Evolutionary conservation across 2,329 filamentous ascomycete species (phyloP).

Genomic region (Monilinia vaccinii-corymbosi): DNA sequence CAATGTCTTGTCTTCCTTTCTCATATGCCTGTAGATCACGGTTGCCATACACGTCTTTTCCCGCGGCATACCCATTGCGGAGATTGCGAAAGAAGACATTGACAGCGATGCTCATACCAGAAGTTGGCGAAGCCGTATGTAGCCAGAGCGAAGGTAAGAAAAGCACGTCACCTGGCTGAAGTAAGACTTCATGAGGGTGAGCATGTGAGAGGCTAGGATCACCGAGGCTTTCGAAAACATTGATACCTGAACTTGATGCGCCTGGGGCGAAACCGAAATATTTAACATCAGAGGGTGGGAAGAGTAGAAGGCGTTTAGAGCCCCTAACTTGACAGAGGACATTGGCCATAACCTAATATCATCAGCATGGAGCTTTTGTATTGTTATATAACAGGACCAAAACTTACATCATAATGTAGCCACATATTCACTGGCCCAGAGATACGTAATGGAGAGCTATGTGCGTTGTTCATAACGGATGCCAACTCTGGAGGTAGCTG

Average conservation of each 20-base stretch:
- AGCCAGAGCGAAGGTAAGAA: constrained; percentile 80
- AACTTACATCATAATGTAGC: constrained; percentile 73
- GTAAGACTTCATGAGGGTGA: constrained; percentile 55
- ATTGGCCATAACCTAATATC: constrained; percentile 68
- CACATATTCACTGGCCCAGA: constrained; percentile 78
- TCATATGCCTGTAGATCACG: constrained; percentile 78
- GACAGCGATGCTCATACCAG: constrained; percentile 61
- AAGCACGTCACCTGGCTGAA: constrained; percentile 66
- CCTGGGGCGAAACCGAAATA: constrained; percentile 64
- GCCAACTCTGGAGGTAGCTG: constrained; percentile 51
- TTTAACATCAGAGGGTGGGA: constrained; percentile 66
- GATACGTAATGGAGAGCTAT: constrained; percentile 72
- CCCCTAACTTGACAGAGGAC: constrained; percentile 73
- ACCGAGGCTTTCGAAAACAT: constrained; percentile 51
- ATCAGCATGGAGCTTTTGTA: constrained; percentile 8
- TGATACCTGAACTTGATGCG: constrained; percentile 68
- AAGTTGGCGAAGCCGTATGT: constrained; percentile 59
- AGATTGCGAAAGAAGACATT: constrained; percentile 82
- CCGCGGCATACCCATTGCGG: constrained; percentile 56
- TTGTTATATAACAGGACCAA: too few relatives aligned
- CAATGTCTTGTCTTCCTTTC: constrained; percentile 64
- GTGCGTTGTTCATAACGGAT: constrained; percentile 50
- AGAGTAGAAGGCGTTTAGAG: constrained; percentile 64
- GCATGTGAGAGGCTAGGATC: constrained; percentile 37
- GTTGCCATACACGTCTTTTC: constrained; percentile 82